Evolutionary conservation across 805 yeast genomes (phyloP), one percentile per base, ranked within the genome.

Genomic region (Candida morakotiae): DNA sequence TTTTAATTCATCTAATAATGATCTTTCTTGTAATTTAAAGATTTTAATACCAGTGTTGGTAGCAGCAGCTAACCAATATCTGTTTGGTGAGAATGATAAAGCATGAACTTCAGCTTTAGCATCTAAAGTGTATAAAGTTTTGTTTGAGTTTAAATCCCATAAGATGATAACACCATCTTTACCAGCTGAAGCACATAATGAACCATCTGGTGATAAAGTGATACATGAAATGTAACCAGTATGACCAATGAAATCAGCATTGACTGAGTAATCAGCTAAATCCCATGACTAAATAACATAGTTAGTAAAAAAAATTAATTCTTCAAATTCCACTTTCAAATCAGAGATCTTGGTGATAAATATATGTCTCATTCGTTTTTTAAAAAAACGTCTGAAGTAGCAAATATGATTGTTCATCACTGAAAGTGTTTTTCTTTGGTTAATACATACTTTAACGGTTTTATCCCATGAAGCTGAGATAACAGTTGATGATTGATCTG

Each of bases 11-110:
- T 89, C 98, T 73, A 88, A 85, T 69, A 89, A 78, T 60, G 75
- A 75, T 76, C 94, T 83, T 75, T 85, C 89, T 77, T 88, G 93
- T 71, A 93, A 83, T 83, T 89, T 87, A 87, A 81, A 93, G 81
- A 93, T 83, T 86, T 89, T 91, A 80, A 93, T 87, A 65, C 96
- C 93, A 55, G 96, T 75, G 53, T 96, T 76, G 60, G 99, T 93
- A 66, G 98, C 98, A 75, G 98, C 98, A 69, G 95, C 91, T 72
- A 93, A 85, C 98, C 98, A 93, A 94, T 87, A 93, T 84, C 98
- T 89, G 95, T 87, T 87, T 77, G 99, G 98, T 71, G 98, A 91
- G 95, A 93, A 93, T 60, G 97, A 95, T 68, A 93, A 81, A 69
- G 97, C 94, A 73, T 87, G 87, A 59, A 93, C 88, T 80, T 91